phyloP scores from a whole-genome alignment of 495 filamentous ascomycete genomes.

The Saxophila tyrrhenica region DNA sequence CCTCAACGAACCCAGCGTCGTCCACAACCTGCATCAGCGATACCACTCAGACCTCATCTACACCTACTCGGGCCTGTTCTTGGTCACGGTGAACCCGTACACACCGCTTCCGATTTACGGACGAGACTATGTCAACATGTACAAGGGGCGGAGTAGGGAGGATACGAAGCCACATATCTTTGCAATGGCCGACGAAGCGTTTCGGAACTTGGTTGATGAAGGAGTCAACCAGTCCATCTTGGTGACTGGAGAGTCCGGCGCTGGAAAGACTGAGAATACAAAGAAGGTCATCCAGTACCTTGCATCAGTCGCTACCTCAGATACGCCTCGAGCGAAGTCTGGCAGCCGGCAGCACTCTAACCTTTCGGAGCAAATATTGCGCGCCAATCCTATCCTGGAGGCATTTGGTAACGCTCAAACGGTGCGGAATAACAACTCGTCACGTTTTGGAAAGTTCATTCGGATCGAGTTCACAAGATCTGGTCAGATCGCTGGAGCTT shows the following conservation, averaged over 20 bases:
- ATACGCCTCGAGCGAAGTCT: slow-evolving; percentile 53
- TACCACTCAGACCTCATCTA: slow-evolving; percentile 96
- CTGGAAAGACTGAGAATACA: slow-evolving; percentile 98
- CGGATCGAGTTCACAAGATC: slow-evolving; percentile 85
- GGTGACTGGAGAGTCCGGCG: slow-evolving; percentile 96
- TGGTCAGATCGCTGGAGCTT: slow-evolving; percentile 89
- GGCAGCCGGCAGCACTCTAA: slow-evolving; percentile 60
- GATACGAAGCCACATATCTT: slow-evolving; percentile 97
- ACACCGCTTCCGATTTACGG: slow-evolving; percentile 90
- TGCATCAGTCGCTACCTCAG: slow-evolving; percentile 80
- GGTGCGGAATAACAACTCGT: slow-evolving; percentile 96
- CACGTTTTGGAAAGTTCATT: slow-evolving; percentile 98
- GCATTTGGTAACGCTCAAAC: slow-evolving; percentile 98
- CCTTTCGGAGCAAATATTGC: slow-evolving; percentile 91
- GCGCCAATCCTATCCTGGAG: slow-evolving; percentile 96
- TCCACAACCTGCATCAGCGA: slow-evolving; percentile 87
- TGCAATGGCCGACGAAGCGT: slow-evolving; percentile 96
- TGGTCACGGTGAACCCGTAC: slow-evolving; percentile 96
- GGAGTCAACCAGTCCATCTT: slow-evolving; percentile 95
- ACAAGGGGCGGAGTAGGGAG: slow-evolving; percentile 76
- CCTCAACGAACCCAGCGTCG: slow-evolving; percentile 93
- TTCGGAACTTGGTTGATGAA: slow-evolving; percentile 88
- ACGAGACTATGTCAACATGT: slow-evolving; percentile 94
- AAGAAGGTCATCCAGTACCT: slow-evolving; percentile 99
- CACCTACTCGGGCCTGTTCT: slow-evolving; percentile 95